Evolutionary conservation across 257 asterid genomes (phyloP).

Genomic region (Salvia miltiorrhiza): DNA sequence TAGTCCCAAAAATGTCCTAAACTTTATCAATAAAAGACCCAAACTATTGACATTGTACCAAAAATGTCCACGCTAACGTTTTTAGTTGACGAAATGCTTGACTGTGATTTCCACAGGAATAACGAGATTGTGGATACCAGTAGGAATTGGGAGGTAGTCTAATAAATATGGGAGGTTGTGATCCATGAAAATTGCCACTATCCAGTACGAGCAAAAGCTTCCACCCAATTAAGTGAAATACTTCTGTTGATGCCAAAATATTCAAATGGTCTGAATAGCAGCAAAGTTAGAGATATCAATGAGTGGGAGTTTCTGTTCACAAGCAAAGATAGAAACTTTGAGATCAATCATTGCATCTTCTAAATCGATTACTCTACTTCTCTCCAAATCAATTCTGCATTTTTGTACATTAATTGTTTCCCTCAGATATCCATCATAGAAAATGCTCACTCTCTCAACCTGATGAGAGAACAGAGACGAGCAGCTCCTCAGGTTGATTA

Average conservation of each 20-base stretch:
- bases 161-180: neutral
- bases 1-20: no score
- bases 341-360: slow-evolving; percentile 17
- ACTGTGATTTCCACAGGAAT: no score
- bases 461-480: neutral
- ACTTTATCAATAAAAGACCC: no score
- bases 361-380: neutral
- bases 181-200: slow-evolving; percentile 21
- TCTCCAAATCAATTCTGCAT: neutral
- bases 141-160: neutral
- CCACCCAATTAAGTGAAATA: no score
- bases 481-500: neutral
- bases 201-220: slow-evolving; percentile 41
- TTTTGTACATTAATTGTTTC: neutral
- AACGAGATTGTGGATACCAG: no score
- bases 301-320: slow-evolving; percentile 28
- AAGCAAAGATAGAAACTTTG: neutral
- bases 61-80: no score
- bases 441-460: neutral
- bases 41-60: no score
- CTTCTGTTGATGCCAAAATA: no score
- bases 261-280: slow-evolving; percentile 36
- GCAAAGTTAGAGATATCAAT: slow-evolving; percentile 28
- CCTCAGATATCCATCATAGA: neutral
- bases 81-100: no score